Conservation (phyloP, 805 yeast genomes). For the Schwanniomyces polymorphus region DNA sequence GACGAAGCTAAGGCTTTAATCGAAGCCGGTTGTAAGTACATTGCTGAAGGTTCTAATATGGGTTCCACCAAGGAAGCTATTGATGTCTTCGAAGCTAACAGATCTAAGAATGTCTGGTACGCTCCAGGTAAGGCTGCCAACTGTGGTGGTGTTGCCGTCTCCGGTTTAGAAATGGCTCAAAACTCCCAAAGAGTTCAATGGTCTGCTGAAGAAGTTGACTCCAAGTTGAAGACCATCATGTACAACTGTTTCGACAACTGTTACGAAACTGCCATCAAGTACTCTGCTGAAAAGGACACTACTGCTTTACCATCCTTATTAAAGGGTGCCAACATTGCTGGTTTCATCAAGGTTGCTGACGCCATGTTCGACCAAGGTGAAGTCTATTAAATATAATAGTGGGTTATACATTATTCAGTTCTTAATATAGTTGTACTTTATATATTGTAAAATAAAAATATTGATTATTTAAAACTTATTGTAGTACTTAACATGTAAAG, state of each 20-base stretch:
- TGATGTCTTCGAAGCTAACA: slow-evolving; percentile 85
- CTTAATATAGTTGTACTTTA: slow-evolving; percentile 1
- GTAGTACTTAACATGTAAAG: background rate
- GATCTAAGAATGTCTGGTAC: slow-evolving; percentile 80
- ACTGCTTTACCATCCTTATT: slow-evolving; percentile 81
- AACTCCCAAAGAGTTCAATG: slow-evolving; percentile 92
- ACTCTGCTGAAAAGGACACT: slow-evolving; percentile 69
- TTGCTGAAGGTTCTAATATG: slow-evolving; percentile 99
- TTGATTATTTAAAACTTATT: background rate
- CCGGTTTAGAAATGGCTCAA: slow-evolving; percentile 99
- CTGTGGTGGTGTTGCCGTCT: slow-evolving; percentile 99
- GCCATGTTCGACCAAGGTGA: slow-evolving; percentile 99
- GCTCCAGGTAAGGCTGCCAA: slow-evolving; percentile 99
- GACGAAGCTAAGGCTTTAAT: slow-evolving; percentile 95
- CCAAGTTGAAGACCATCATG: slow-evolving; percentile 90
- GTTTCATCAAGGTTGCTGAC: slow-evolving; percentile 96
- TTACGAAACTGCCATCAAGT: slow-evolving; percentile 80
- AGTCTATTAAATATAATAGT: slow-evolving; percentile 33
- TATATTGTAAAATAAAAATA: background rate
- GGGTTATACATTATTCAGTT: background rate
- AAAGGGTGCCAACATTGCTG: slow-evolving; percentile 99
- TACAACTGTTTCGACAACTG: slow-evolving; percentile 89
- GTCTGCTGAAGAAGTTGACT: slow-evolving; percentile 92
- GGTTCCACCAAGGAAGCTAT: slow-evolving; percentile 98
- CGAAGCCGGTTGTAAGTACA: slow-evolving; percentile 86